A percentile compares a stretch with the other conserved stretches of the same genome.
Evolutionary conservation across 805 yeast species (phyloP).

Genomic region (Wickerhamiella sorbophila): DNA sequence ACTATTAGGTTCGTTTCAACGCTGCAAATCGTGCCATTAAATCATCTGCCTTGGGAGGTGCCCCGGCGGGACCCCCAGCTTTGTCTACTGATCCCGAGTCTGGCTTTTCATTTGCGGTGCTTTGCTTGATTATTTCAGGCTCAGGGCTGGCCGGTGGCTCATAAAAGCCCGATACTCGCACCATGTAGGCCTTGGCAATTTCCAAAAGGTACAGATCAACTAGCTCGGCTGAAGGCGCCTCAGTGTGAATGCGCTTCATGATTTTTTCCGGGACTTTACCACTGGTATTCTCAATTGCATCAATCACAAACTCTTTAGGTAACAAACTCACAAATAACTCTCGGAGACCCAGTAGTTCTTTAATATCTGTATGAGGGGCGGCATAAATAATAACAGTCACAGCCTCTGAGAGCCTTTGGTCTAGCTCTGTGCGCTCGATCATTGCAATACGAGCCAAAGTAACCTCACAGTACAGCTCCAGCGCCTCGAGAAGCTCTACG

Average conservation of each 20-base stretch:
- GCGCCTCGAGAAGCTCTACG: conserved; percentile 60
- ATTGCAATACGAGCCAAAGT: conserved; percentile 59
- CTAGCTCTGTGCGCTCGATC: conserved; percentile 26
- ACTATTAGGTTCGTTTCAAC: conserved; percentile 7
- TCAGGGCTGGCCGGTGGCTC: conserved; percentile 22
- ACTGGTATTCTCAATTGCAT: conserved; percentile 38
- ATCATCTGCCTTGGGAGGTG: conserved; percentile 17
- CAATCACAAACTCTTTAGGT: conserved; percentile 51
- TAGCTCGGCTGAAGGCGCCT: conserved; percentile 50
- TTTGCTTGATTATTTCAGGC: conserved; percentile 17
- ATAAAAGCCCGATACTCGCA: conserved; percentile 46
- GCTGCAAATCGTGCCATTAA: conserved; percentile 19
- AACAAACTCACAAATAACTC: conserved; percentile 49
- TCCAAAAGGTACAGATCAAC: conserved; percentile 61
- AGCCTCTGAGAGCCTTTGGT: conserved; percentile 45
- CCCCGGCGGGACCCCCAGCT: conserved; percentile 14
- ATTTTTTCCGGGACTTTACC: conserved; percentile 55
- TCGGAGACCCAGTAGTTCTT: conserved; percentile 46
- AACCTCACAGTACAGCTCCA: conserved; percentile 74
- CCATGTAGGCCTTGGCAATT: conserved; percentile 67
- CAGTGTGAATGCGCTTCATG: conserved; percentile 43
- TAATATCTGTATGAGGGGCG: conserved; percentile 59
- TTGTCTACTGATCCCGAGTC: background rate
- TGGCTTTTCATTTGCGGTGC: background rate
- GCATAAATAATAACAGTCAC: conserved; percentile 54